Conservation (phyloP, 495 filamentous ascomycete genomes). For the Neurospora hispaniola region DNA sequence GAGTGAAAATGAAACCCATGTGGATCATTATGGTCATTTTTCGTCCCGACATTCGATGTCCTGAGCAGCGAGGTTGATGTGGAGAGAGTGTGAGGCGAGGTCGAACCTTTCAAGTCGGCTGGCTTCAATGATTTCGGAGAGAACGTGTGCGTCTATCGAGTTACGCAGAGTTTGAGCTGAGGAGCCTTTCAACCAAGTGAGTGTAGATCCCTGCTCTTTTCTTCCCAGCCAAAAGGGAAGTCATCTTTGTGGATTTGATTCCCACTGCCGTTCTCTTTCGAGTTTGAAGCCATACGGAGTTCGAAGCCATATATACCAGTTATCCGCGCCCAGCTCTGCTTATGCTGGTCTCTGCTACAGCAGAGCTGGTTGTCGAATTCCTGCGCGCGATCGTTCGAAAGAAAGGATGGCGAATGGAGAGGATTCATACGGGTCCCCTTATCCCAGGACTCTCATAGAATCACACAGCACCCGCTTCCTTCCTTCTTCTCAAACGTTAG, state of each 20-base stretch:
- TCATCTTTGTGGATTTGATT: background rate
- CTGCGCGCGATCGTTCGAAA: background rate
- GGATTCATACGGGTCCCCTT: background rate
- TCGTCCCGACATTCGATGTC: background rate
- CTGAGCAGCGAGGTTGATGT: background rate
- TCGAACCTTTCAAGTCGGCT: background rate
- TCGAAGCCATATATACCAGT: background rate
- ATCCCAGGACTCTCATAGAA: constrained; percentile 52
- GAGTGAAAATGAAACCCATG: background rate
- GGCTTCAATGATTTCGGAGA: background rate
- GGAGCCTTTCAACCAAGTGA: background rate
- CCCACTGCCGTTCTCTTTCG: background rate
- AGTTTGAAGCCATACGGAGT: background rate
- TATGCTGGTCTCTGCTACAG: background rate
- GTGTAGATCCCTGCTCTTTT: background rate
- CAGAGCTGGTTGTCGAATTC: background rate
- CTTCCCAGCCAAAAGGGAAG: background rate
- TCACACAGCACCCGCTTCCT: constrained; percentile 73
- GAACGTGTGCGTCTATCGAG: background rate
- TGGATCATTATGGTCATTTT: background rate
- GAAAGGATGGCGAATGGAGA: background rate
- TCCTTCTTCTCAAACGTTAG: constrained; percentile 85
- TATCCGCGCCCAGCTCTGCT: background rate
- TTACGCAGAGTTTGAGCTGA: background rate
- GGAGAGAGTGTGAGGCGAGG: background rate